Conservation (phyloP, 495 filamentous ascomycete species). For the Achaetomiella virescens region DNA sequence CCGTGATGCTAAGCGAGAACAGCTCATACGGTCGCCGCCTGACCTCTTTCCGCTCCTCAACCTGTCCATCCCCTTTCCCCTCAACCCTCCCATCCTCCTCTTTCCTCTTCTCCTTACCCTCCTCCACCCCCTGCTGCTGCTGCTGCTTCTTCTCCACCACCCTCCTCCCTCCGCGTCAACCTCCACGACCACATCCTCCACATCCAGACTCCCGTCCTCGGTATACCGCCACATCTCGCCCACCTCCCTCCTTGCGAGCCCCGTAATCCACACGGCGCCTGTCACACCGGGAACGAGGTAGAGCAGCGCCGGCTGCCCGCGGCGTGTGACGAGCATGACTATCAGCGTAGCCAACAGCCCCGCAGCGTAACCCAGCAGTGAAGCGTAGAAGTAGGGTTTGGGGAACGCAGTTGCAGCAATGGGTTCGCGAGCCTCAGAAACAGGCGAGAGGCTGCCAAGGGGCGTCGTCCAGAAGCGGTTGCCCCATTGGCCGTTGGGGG, state of each 20-base stretch:
- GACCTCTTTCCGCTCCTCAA: background rate
- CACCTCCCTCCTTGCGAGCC: conserved; percentile 60
- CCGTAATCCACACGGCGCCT: conserved; percentile 72
- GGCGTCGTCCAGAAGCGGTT: conserved; percentile 73
- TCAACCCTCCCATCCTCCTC: background rate
- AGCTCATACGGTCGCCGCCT: background rate
- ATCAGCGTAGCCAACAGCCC: conserved; percentile 74
- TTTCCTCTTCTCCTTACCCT: conserved; percentile 1
- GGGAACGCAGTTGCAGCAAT: conserved; percentile 54
- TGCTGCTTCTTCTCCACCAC: conserved; percentile 15
- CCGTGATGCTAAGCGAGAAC: background rate
- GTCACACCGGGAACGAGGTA: conserved; percentile 90
- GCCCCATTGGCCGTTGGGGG: conserved; percentile 67
- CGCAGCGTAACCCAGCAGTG: conserved; percentile 67
- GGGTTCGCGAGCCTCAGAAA: conserved; percentile 36
- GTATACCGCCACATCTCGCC: conserved; percentile 72
- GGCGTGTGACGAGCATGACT: conserved; percentile 69
- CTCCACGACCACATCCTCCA: conserved; percentile 41
- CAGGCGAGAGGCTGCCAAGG: conserved; percentile 25
- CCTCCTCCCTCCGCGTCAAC: conserved; percentile 18
- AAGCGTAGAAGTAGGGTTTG: conserved; percentile 83
- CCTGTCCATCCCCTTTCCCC: conserved; percentile 6
- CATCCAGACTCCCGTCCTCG: conserved; percentile 57
- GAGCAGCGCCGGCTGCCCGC: conserved; percentile 84
- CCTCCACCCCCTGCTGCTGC: conserved; percentile 1